Evolutionary conservation across 73 alveolate genomes (phyloP).

Genomic region (Paramecium caudatum): DNA sequence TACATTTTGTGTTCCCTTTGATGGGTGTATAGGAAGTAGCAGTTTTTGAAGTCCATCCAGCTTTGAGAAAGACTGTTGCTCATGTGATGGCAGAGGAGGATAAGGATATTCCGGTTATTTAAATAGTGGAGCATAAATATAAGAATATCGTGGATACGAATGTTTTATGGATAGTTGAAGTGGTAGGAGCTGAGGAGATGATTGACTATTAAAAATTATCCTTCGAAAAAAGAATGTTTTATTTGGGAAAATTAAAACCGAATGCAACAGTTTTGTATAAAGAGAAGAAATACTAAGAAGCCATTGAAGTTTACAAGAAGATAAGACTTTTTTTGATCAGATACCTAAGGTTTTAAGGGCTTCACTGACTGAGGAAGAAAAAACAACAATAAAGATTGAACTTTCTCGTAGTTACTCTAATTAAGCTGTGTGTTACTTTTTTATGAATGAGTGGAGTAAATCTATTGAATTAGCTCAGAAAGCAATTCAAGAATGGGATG

Average conservation of each 20-base stretch:
- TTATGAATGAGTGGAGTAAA: background rate
- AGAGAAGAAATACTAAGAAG: background rate
- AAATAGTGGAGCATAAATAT: background rate
- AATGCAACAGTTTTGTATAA: background rate
- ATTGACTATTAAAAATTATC: background rate
- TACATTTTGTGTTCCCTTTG: background rate
- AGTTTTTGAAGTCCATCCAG: conserved; percentile 5
- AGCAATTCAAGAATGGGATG: background rate
- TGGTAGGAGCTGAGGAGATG: background rate
- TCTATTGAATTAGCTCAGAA: background rate
- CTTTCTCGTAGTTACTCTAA: background rate
- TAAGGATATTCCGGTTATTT: background rate
- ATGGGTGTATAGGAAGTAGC: background rate
- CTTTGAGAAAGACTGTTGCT: background rate
- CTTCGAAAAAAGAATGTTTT: background rate
- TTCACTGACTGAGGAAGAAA: background rate
- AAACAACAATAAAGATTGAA: background rate
- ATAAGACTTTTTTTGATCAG: background rate
- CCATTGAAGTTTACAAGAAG: background rate
- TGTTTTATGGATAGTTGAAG: background rate
- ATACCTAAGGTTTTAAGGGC: background rate
- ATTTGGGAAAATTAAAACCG: background rate
- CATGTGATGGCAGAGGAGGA: background rate
- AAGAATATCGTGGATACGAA: background rate
- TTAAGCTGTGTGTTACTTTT: background rate